Percentiles rank a stretch among this genome's conserved stretches.
Evolutionary conservation across 208 protist genomes (phyloP).

Genomic region (Trypanosoma platydactyli): DNA sequence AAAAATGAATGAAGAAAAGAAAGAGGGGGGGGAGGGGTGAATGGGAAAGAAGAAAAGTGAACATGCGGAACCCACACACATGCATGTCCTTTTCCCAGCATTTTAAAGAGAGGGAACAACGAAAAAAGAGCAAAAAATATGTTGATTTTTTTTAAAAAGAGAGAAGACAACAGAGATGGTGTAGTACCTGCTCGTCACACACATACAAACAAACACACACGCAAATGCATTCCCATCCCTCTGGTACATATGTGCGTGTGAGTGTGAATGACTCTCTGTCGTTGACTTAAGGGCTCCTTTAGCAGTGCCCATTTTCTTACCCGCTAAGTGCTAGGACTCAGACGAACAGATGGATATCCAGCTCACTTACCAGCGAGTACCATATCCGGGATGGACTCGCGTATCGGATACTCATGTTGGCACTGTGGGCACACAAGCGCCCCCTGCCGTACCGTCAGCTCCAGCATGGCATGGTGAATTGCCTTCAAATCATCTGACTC

Average conservation of each 20-base stretch:
- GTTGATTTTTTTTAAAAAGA: too few relatives aligned
- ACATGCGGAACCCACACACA: too few relatives aligned
- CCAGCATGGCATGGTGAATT: conserved; percentile 73
- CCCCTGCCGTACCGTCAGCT: conserved; percentile 72
- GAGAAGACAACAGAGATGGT: too few relatives aligned
- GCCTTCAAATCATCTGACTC: conserved; percentile 47
- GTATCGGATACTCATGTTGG: conserved; percentile 56
- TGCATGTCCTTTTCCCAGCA: too few relatives aligned
- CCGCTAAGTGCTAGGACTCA: neutral
- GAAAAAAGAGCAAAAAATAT: too few relatives aligned
- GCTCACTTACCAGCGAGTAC: conserved; percentile 31
- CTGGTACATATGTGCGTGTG: too few relatives aligned
- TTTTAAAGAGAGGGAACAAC: too few relatives aligned
- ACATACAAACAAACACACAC: too few relatives aligned
- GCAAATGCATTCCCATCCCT: too few relatives aligned
- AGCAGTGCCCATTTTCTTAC: neutral
- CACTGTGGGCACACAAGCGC: conserved; percentile 67
- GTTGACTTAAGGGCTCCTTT: neutral
- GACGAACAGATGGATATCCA: neutral
- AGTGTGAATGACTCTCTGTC: too few relatives aligned
- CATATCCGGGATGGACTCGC: conserved; percentile 90
- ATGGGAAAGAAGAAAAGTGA: neutral
- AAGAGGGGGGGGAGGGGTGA: neutral
- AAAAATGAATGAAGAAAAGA: neutral
- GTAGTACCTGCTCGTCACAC: too few relatives aligned